Base-by-base conservation (phyloP, 495 filamentous ascomycete species). In the Hypoxylon subgilvum region DNA sequence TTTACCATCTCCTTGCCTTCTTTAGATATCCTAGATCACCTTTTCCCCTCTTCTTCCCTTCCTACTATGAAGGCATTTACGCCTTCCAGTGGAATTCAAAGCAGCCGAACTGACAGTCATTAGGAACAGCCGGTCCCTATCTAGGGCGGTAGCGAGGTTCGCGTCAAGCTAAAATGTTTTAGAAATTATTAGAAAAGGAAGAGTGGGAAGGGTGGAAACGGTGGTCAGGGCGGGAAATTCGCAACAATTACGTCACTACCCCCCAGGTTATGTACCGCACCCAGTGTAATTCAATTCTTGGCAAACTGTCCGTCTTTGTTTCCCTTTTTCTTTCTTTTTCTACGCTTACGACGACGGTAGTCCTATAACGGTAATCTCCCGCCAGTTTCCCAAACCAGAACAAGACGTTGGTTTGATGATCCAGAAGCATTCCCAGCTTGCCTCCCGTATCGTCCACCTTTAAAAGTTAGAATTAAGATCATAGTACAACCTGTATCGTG, bases 221-320 rank as follows among this genome's bases (percentile, higher is more conserved):
- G 54, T 58, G 61, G 61, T 46, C 61, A 35, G 49, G 53, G 60
- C 53, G 53, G 31, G 35, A 48, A 57, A 59, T 60, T 61, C 60
- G 56, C 55, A 66, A 67, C 48, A 61, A 63, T 67, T 69, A 69
- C 67, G 67, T 69, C 67, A 69, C 61, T 69, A 55, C 45, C n/a
- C n/a, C n/a, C n/a, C n/a, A n/a, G n/a, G n/a, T 31, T 12, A 69
- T 52, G 67, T 67, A 69, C 60, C 61, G 41, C 60, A 28, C 67
- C 50, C 59, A 69, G 67, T 69, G 32, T 36, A 45, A 36, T 9
- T 43, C 9, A n/a, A 25, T 3, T 7, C 36, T 52, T 35, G 39
- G 47, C 63, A 32, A 46, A 69, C 67, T 55, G 67, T 69, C 25
- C n/a, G 19, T 27, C 14, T 25, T 23, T 27, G 40, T 39, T 51